Conservation (phyloP, 2,329 filamentous ascomycete genomes). For the Sporothrix pseudoabietina region DNA sequence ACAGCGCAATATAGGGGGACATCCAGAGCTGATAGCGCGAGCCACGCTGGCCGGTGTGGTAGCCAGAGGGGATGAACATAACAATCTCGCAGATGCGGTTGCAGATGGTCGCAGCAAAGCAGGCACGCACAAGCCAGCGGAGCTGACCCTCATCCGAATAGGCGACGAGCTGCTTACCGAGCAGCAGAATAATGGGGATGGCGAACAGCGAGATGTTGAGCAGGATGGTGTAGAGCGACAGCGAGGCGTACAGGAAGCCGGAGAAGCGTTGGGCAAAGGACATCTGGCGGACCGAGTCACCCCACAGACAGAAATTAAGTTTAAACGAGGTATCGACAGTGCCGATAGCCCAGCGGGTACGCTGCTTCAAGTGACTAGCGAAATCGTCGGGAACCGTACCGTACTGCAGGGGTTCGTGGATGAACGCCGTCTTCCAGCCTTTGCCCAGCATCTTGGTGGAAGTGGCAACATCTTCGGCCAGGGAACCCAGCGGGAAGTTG, state of each 20-base stretch:
- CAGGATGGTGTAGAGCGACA: slow-evolving; percentile 48
- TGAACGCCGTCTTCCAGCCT: slow-evolving; percentile 64
- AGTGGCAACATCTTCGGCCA: slow-evolving; percentile 63
- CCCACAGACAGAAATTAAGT: slow-evolving; percentile 62
- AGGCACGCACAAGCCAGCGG: slow-evolving; percentile 60
- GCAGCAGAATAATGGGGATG: slow-evolving; percentile 60
- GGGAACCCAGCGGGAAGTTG: slow-evolving; percentile 61
- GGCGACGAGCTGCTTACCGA: slow-evolving; percentile 58
- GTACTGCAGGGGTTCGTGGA: slow-evolving; percentile 62
- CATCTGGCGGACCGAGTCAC: slow-evolving; percentile 56
- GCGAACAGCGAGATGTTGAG: slow-evolving; percentile 57
- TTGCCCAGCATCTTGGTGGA: slow-evolving; percentile 60
- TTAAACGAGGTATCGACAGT: slow-evolving; percentile 63
- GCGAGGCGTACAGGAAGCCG: slow-evolving; percentile 58
- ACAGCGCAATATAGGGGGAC: slow-evolving; percentile 62
- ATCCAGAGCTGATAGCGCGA: slow-evolving; percentile 63
- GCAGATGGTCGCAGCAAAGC: slow-evolving; percentile 53
- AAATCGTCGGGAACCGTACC: slow-evolving; percentile 62
- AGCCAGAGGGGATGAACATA: slow-evolving; percentile 62
- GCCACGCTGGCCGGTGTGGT: slow-evolving; percentile 60
- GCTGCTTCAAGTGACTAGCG: slow-evolving; percentile 58
- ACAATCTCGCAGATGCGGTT: slow-evolving; percentile 60
- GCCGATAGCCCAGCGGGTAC: slow-evolving; percentile 58
- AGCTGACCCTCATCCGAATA: slow-evolving; percentile 57
- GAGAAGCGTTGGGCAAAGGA: slow-evolving; percentile 59